phyloP scores from a whole-genome alignment of 345 rosid genomes.

The Citrus sp. region DNA sequence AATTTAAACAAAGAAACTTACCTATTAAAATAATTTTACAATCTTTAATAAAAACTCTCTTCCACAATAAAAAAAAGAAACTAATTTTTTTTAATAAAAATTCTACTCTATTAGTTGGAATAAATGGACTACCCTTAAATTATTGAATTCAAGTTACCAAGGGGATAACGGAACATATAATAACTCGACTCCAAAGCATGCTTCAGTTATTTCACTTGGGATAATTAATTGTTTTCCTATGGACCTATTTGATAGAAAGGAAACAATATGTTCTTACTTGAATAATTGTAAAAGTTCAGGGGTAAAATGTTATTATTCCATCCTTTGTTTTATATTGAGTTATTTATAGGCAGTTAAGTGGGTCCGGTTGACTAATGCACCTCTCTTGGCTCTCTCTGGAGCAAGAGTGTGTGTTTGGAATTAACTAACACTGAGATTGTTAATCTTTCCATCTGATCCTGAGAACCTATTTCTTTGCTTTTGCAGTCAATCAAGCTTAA shows the following conservation, averaged over 20 bases:
- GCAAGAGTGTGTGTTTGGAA: slow-evolving; percentile 6
- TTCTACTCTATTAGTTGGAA: background rate
- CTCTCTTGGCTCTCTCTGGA: slow-evolving; percentile 6
- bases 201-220: background rate
- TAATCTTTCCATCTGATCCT: slow-evolving; percentile 6
- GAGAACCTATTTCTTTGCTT: background rate
- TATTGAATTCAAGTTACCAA: background rate
- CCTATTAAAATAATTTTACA: too few relatives aligned
- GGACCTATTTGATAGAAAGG: too few relatives aligned
- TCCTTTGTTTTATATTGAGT: background rate
- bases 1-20: too few relatives aligned
- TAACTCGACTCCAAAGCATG: background rate
- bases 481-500: background rate
- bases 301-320: background rate
- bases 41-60: too few relatives aligned
- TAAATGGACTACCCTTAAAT: background rate
- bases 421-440: background rate
- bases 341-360: slow-evolving; percentile 17
- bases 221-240: too few relatives aligned
- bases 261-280: too few relatives aligned
- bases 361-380: slow-evolving; percentile 5
- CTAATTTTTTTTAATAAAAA: too few relatives aligned
- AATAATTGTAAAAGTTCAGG: background rate
- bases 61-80: too few relatives aligned
- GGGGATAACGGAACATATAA: too few relatives aligned